These are phyloP conservation scores for Ampelocalamus luodianensis DNA, from an alignment of 176 grass and related monocot genomes.

Conservation along the genomic window DNA sequence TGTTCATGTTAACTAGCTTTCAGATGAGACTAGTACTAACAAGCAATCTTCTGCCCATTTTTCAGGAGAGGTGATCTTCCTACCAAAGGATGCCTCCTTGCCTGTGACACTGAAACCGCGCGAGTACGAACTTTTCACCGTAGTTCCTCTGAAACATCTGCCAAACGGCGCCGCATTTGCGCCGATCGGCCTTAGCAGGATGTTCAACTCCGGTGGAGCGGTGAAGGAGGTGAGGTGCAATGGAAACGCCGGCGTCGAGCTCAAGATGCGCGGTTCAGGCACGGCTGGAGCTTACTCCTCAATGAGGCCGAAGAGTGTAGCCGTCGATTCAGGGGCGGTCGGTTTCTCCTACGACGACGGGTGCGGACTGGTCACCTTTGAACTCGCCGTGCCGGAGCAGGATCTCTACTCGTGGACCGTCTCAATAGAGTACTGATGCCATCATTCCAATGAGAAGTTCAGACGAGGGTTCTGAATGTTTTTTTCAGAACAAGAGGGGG, in stretches of 20 bases:
- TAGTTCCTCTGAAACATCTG: constrained; percentile 57
- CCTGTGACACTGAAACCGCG: constrained; percentile 68
- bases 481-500: neutral
- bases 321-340: constrained; percentile 36
- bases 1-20: neutral
- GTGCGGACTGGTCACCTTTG: constrained; percentile 47
- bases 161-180: constrained; percentile 61
- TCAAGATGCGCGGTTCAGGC: constrained; percentile 54
- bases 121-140: constrained; percentile 74
- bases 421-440: constrained; percentile 41
- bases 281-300: constrained; percentile 64
- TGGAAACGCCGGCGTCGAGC: neutral
- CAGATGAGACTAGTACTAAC: neutral
- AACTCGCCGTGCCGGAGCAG: constrained; percentile 45
- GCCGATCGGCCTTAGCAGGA: constrained; percentile 57
- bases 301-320: constrained; percentile 42
- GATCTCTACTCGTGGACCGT: constrained; percentile 62
- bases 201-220: constrained; percentile 86
- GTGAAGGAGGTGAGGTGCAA: constrained; percentile 45
- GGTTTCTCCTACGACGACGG: constrained; percentile 58
- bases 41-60: neutral
- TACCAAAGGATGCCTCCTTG: constrained; percentile 60
- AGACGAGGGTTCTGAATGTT: neutral
- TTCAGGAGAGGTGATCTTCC: constrained; percentile 56
- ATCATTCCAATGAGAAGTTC: neutral